Evolutionary conservation across 352 stramenopile species (phyloP), one percentile per base, ranked within the genome.

Genomic region (Pythium sukuiense): DNA sequence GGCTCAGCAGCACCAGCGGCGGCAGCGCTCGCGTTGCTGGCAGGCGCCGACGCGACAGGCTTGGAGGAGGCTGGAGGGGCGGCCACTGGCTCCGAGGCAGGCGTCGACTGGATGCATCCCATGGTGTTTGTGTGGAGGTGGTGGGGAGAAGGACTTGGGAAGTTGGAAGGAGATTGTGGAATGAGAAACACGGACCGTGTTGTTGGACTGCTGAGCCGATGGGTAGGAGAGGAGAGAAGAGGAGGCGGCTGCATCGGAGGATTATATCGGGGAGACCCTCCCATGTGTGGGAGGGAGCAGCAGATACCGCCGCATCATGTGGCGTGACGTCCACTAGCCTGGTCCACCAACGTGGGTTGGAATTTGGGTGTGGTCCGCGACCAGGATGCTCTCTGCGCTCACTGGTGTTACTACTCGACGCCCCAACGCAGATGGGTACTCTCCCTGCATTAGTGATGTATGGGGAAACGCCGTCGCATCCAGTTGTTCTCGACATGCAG

Each of bases 71-170:
- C 26, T 48, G 74, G 62, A 2, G 72, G 72, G 24, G 59, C 33
- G 30, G 55, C 39, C 26, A 61, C 63, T 2, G 79, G 66, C 55
- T 88, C 76, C 6, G 84, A 73, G 2, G 75, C 78, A 20, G 71
- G 56, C 39, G 86, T 91, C 60, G 84, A 93, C 76, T 93, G 84
- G 45, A 63, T 77, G 71, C 84, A 93, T 75, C 84, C 84, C 84
- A 93, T 92, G 43, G 63, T 69, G 11, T 26, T 16, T 52, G 49
- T 43, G 32, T 53, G 30, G 20, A 55, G 24, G 58, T 33, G 61
- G 46, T 8, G 13, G 24, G 24, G 45, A 43, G 35, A 16, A 43
- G 35, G 57, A 59, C 49, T 65, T 65, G 57, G 1, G 65, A 29
- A 18, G 32, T 37, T 66, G 57, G 65, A 37, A 56, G 57, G 6